Conservation (phyloP, 495 filamentous ascomycete species). For the Amniculicola lignicola region DNA sequence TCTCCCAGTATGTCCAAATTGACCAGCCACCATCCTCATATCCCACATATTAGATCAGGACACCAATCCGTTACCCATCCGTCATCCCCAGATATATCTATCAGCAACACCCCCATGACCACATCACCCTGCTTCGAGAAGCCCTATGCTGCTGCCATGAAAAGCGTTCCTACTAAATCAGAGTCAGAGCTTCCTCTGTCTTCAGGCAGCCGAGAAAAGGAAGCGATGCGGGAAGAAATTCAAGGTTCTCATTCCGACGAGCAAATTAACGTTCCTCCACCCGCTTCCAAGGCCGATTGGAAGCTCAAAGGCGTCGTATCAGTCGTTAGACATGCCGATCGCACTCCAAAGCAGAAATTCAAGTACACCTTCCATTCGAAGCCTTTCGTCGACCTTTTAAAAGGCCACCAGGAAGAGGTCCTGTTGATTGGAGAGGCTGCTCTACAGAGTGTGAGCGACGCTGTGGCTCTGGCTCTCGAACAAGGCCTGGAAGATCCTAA, state of each 20-base stretch:
- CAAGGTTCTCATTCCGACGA: slow-evolving; percentile 34
- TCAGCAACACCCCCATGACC: slow-evolving; percentile 47
- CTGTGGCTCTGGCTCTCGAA: slow-evolving; percentile 72
- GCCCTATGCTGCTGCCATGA: slow-evolving; percentile 17
- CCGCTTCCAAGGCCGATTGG: slow-evolving; percentile 92
- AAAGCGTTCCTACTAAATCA: slow-evolving; percentile 22
- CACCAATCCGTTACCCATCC: slow-evolving; percentile 27
- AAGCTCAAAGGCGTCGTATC: slow-evolving; percentile 98
- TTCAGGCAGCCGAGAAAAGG: slow-evolving; percentile 16
- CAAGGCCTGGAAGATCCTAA: slow-evolving; percentile 77
- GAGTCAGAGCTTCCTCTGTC: slow-evolving; percentile 20
- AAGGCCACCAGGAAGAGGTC: slow-evolving; percentile 94
- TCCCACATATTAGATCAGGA: slow-evolving; percentile 8
- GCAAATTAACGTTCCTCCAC: slow-evolving; percentile 58
- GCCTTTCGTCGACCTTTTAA: slow-evolving; percentile 90
- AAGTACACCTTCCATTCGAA: slow-evolving; percentile 98
- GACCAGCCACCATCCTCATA: slow-evolving; percentile 46
- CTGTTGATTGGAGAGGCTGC: slow-evolving; percentile 89
- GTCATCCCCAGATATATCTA: slow-evolving; percentile 47
- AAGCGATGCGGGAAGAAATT: background rate
- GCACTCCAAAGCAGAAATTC: slow-evolving; percentile 97
- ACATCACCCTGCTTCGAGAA: slow-evolving; percentile 51
- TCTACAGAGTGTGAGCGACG: slow-evolving; percentile 80
- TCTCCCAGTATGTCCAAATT: slow-evolving; percentile 65
- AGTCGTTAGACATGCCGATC: slow-evolving; percentile 91